Percentiles rank a stretch among this genome's conserved stretches.
These are phyloP conservation scores for Choricystis sp. DNA, from an alignment of 139 green algal genomes.

Conservation along the genomic window DNA sequence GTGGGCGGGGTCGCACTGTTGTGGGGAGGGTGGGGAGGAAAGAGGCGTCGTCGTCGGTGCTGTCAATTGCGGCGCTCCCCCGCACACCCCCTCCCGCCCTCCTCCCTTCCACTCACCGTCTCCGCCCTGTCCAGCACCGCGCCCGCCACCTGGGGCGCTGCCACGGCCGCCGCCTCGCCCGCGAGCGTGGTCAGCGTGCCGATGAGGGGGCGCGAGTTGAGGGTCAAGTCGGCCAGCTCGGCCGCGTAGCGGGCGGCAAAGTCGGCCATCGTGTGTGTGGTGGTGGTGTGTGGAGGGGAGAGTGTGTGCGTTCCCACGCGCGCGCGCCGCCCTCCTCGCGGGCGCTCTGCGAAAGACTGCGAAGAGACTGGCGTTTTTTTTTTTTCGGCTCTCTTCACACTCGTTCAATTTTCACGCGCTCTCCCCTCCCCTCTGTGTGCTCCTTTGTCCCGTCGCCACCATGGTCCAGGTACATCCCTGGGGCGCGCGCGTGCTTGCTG, in stretches of 20 bases:
- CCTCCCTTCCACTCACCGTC: no score
- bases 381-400: no score
- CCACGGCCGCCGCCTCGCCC: slow-evolving; percentile 3
- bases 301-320: no score
- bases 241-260: slow-evolving; percentile 5
- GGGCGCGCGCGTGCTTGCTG: no score
- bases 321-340: no score
- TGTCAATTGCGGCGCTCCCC: not conserved
- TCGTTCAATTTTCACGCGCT: no score
- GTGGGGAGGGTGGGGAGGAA: not conserved
- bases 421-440: no score
- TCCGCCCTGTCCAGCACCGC: slow-evolving; percentile 8
- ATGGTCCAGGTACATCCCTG: no score
- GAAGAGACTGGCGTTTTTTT: no score
- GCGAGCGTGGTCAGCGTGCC: slow-evolving; percentile 13
- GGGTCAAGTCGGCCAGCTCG: slow-evolving; percentile 1
- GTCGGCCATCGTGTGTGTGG: not conserved
- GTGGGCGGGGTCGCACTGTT: slow-evolving; percentile 4
- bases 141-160: slow-evolving; percentile 1
- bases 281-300: no score
- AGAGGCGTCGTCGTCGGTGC: not conserved
- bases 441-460: no score
- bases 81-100: not conserved
- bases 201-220: slow-evolving; percentile 11
- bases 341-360: no score